Base-by-base conservation (phyloP, 78 protist genomes). In the Dictyostelium brefeldianum region DNA sequence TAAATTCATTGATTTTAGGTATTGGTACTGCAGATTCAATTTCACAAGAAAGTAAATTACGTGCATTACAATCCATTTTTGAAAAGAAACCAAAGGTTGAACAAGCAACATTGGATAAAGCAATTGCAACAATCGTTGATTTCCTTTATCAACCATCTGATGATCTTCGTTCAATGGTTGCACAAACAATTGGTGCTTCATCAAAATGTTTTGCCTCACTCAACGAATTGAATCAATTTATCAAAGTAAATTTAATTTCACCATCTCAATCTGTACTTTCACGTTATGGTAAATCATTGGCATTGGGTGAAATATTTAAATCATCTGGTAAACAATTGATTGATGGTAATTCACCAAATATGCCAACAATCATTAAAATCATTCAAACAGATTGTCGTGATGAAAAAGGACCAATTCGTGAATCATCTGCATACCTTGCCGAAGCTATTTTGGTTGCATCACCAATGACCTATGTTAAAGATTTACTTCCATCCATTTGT, bases 41-140 rank as follows among this genome's bases (percentile, higher is more conserved):
- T 18, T 69, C 90, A 17, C 95, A 83, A 54, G 95, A 89, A 89
- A 67, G 80, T 46, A 69, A 78, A 65, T 79, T 96, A 8, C 41
- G 56, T 46, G 97, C 97, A 11, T 91, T 96, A 53, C 89, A 67
- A 67, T 50, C 50, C 51, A 87, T 84, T 65, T 89, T 92, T 18
- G 93, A 87, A 14, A 87, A 87, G 93, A 87, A 87, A 64, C 93
- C 93, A 87, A 87, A 87, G 70, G 79, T 87, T 10, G 93, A 87
- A 25, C 93, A 87, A 87, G 93, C 93, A 31, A 87, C 67, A 10
- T 79, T 87, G 50, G 93, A 87, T 59, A 87, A 87, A 73, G 50
- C 79, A 8, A 36, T 87, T 3, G 36, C 67, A 8, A 50, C 69
- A 2, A 48, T 87, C 6, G 43, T 46, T 1, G 93, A 87, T 5